phyloP scores from a whole-genome alignment of 441 rosid species.

The Flueggea neowawraea region DNA sequence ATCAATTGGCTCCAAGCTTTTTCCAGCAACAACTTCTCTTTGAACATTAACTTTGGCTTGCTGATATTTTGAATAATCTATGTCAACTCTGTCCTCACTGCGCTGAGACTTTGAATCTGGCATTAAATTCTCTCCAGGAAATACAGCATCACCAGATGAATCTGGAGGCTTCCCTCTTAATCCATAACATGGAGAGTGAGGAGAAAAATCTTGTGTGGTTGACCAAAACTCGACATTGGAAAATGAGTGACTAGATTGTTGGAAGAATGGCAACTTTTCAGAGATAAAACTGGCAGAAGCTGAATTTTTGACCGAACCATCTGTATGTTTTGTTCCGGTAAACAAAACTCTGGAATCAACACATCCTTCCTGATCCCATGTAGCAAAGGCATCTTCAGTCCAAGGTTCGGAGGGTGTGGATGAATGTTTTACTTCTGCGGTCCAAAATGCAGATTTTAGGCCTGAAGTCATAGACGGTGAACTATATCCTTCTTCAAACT shows the following conservation, averaged over 20 bases:
- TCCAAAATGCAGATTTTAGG: slow-evolving; percentile 22
- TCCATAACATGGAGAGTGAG: slow-evolving; percentile 16
- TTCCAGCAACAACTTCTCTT: slow-evolving; percentile 11
- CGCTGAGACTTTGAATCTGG: slow-evolving; percentile 30
- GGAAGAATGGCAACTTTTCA: slow-evolving; percentile 21
- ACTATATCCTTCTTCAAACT: slow-evolving; percentile 35
- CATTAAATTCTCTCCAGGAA: slow-evolving; percentile 24
- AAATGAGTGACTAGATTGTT: slow-evolving; percentile 18
- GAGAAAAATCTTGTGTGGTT: slow-evolving; percentile 23
- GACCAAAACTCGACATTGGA: slow-evolving; percentile 29
- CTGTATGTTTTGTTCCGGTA: slow-evolving; percentile 11
- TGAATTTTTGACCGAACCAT: slow-evolving; percentile 14
- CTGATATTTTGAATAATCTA: slow-evolving; percentile 18
- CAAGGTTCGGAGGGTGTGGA: slow-evolving; percentile 15
- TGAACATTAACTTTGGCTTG: slow-evolving; percentile 22
- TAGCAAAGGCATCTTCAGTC: slow-evolving; percentile 18
- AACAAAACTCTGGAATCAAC: slow-evolving; percentile 17
- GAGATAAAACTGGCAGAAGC: slow-evolving; percentile 24
- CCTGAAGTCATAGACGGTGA: slow-evolving; percentile 28
- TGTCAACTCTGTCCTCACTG: slow-evolving; percentile 27
- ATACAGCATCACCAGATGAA: slow-evolving; percentile 31
- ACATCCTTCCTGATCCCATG: slow-evolving; percentile 18
- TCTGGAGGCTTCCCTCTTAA: slow-evolving; percentile 17
- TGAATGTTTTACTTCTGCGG: slow-evolving; percentile 20
- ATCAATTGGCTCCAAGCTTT: slow-evolving; percentile 17